Evolutionary conservation across 2,329 filamentous ascomycete genomes (phyloP).

Genomic region (Talaromyces marneffei): DNA sequence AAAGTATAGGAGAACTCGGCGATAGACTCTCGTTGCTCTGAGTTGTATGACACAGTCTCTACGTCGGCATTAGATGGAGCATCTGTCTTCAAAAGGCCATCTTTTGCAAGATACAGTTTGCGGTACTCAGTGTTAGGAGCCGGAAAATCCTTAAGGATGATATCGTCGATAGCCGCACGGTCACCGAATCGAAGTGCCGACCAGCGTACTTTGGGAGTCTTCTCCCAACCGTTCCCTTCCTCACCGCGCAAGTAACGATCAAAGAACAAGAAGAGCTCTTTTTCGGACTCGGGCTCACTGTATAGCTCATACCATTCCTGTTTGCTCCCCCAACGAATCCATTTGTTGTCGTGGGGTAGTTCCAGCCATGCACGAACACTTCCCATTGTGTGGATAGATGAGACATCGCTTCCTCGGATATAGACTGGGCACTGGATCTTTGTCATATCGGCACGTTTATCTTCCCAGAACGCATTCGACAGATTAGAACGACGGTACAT

Average conservation of each 20-base stretch:
- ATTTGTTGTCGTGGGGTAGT: slow-evolving; percentile 37
- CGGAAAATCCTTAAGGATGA: slow-evolving; percentile 32
- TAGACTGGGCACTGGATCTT: slow-evolving; percentile 34
- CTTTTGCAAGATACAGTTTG: slow-evolving; percentile 26
- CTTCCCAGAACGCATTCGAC: slow-evolving; percentile 36
- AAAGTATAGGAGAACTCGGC: slow-evolving; percentile 40
- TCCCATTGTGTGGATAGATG: slow-evolving; percentile 33
- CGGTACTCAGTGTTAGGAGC: slow-evolving; percentile 30
- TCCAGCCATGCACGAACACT: slow-evolving; percentile 35
- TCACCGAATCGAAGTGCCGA: slow-evolving; percentile 35
- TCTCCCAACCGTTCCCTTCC: slow-evolving; percentile 43
- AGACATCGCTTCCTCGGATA: slow-evolving; percentile 31
- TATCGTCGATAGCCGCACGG: slow-evolving; percentile 24
- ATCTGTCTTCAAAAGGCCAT: slow-evolving; percentile 13
- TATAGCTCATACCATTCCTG: slow-evolving; percentile 47
- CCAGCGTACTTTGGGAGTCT: slow-evolving; percentile 43
- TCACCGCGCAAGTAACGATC: slow-evolving; percentile 42
- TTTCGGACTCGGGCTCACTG: slow-evolving; percentile 25
- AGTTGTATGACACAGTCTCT: slow-evolving; percentile 27
- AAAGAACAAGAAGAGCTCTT: slow-evolving; percentile 42
- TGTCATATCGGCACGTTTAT: slow-evolving; percentile 34
- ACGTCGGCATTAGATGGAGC: neutral
- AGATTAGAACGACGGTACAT: slow-evolving; percentile 34
- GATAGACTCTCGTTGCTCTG: slow-evolving; percentile 19
- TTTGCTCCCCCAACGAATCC: slow-evolving; percentile 37